A percentile compares a stretch with the other conserved stretches of the same genome.
phyloP scores from a whole-genome alignment of 352 stramenopile species.

The Thalassiosira ordinaria region DNA sequence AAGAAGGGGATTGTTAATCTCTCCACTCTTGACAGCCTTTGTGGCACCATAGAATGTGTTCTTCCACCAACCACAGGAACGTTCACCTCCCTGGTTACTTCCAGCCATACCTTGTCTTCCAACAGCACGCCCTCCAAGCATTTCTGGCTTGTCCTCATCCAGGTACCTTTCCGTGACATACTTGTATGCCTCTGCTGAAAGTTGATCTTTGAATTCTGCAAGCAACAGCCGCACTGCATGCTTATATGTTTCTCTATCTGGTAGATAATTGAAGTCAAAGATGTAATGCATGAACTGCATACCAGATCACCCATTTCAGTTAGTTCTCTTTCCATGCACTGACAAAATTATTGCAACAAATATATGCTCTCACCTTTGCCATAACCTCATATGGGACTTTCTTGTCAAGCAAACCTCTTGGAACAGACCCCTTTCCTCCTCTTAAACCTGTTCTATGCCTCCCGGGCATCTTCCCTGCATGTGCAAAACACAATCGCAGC shows the following conservation, averaged over 20 bases:
- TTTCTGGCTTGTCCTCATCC: neutral
- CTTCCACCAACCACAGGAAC: neutral
- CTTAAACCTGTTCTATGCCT: neutral
- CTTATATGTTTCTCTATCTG: neutral
- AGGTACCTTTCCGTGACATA: neutral
- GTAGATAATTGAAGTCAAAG: conserved; percentile 11
- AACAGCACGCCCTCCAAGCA: neutral
- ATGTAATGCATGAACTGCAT: conserved; percentile 1
- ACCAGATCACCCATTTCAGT: too few species aligned
- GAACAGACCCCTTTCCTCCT: neutral
- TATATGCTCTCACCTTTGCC: conserved; percentile 5
- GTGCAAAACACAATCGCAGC: neutral
- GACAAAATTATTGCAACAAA: too few species aligned
- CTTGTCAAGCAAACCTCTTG: neutral
- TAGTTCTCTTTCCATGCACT: too few species aligned
- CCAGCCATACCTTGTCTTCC: conserved; percentile 1
- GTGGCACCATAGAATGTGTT: neutral
- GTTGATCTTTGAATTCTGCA: neutral
- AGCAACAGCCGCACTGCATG: conserved; percentile 5
- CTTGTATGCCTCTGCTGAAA: neutral
- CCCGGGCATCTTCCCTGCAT: neutral
- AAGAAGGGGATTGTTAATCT: conserved; percentile 1
- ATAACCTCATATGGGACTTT: neutral
- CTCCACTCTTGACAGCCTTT: too few species aligned
- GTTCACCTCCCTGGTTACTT: conserved; percentile 4